A percentile compares a stretch with the other conserved stretches of the same genome.
Evolutionary conservation across 2,329 filamentous ascomycete genomes (phyloP).

Genomic region (Penicillium vulpinum): DNA sequence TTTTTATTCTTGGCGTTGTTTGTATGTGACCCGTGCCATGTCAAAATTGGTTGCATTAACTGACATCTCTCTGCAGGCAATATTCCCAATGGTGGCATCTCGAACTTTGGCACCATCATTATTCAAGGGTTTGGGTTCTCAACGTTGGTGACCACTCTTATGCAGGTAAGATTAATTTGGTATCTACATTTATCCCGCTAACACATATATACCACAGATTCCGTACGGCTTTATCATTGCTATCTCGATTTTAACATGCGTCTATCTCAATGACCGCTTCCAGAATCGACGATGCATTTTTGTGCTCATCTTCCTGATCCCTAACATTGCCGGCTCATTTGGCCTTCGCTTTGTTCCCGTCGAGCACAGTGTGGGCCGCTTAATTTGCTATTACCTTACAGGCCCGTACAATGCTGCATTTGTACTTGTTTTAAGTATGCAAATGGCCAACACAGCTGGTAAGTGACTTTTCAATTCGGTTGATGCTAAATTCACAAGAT

Average conservation of each 20-base stretch:
- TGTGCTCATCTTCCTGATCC: constrained; percentile 58
- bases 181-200: too few species aligned
- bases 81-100: constrained; percentile 58
- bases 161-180: constrained; percentile 41
- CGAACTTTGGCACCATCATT: constrained; percentile 60
- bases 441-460: constrained; percentile 48
- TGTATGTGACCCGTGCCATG: constrained; percentile 22
- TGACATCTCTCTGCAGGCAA: constrained; percentile 37
- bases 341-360: constrained; percentile 57
- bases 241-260: constrained; percentile 52
- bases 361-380: constrained; percentile 53
- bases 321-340: constrained; percentile 60
- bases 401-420: constrained; percentile 58
- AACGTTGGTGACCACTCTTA: constrained; percentile 55
- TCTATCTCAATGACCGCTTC: constrained; percentile 51
- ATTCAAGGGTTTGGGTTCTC: constrained; percentile 60
- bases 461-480: neutral
- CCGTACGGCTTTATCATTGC: constrained; percentile 53
- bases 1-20: constrained; percentile 54
- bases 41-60: too few species aligned
- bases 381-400: constrained; percentile 61
- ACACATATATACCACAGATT: constrained; percentile 33
- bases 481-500: neutral
- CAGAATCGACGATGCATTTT: constrained; percentile 54
- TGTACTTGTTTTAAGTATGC: constrained; percentile 51